Percentiles rank a stretch among this genome's conserved stretches.
phyloP scores from a whole-genome alignment of 176 grass and related monocot species.

The Oropetium thomaeum region DNA sequence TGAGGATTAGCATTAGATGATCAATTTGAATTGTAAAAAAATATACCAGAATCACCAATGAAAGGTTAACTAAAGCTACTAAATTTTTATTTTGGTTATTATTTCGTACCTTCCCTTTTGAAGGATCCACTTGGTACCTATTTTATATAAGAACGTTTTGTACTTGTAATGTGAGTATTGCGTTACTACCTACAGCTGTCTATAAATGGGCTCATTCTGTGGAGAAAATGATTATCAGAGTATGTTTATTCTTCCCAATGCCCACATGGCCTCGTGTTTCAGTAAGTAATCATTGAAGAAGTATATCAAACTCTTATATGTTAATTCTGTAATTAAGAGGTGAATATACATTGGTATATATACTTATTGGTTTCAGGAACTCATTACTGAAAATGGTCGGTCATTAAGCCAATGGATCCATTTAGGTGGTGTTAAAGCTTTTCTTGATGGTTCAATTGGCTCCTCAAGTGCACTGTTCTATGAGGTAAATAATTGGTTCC shows the following conservation, averaged over 20 bases:
- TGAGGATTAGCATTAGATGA: background rate
- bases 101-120: background rate
- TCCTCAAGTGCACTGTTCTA: slow-evolving; percentile 87
- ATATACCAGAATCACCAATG: background rate
- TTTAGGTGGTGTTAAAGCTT: slow-evolving; percentile 95
- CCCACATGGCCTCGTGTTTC: slow-evolving; percentile 64
- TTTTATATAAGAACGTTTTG: background rate
- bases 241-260: slow-evolving; percentile 90
- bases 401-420: slow-evolving; percentile 82
- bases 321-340: background rate
- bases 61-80: background rate
- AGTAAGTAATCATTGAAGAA: slow-evolving; percentile 52
- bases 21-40: background rate
- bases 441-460: slow-evolving; percentile 87
- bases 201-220: slow-evolving; percentile 85
- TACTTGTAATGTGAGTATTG: slow-evolving; percentile 16
- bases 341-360: slow-evolving; percentile 1
- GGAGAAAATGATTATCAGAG: slow-evolving; percentile 76
- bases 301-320: slow-evolving; percentile 4
- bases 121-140: background rate
- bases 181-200: slow-evolving; percentile 43
- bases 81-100: background rate
- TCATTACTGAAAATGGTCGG: slow-evolving; percentile 64
- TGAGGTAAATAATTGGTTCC: slow-evolving; percentile 44
- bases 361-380: slow-evolving; percentile 49